Base-by-base conservation (phyloP, 768 basidiomycete genomes). In the Cantharellus anzutake region DNA sequence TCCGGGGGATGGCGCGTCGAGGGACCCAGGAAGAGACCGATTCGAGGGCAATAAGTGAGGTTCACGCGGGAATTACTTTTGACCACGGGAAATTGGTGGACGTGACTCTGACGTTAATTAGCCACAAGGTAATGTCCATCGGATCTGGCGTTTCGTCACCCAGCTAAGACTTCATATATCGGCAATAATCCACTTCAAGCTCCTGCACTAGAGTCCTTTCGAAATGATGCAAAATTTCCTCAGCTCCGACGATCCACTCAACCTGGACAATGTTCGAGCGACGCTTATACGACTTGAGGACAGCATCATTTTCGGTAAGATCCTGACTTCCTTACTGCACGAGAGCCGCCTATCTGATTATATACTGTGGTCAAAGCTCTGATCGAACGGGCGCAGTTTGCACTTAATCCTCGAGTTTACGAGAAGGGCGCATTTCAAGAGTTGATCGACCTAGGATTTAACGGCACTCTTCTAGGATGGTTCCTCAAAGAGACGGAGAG, bases 321-420 rank as follows among this genome's bases (percentile, higher is more conserved):
- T 41, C 41, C 44, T 52, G 11, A 14, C 44, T 44, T 29, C 29
- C 44, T 48, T 11, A 48, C 44, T 48, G 11, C 44, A 48, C 11
- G 11, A 11, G 11, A 7, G 38, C 52, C 52, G 44, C 29, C 44
- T 11, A 48, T 48, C 34, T 59, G 4, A 59, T 59, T 48, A 20
- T 34, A 5, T 20, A 20, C n/a, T 58, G 11, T 20, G 1, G 35
- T 29, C 4, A 16, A 61, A 74, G 83, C 80, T 56, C 78, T 98
- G 60, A 99, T 99, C 66, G 96, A 99, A 70, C 80, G 96, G 16
- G 94, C 93, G 0, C 94, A 98, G 69, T 99, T 97, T 67, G 90
- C 90, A 0, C 84, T 89, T 68, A 97, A 98, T 68, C 82, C 86
- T 29, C 79, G 77, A 62, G 93, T 96, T 61, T 99, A 99, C 72